Percentiles rank a stretch among this genome's conserved stretches.
These are phyloP conservation scores for Polychaeton citri DNA, from an alignment of 2,329 filamentous ascomycete genomes.

Conservation along the genomic window DNA sequence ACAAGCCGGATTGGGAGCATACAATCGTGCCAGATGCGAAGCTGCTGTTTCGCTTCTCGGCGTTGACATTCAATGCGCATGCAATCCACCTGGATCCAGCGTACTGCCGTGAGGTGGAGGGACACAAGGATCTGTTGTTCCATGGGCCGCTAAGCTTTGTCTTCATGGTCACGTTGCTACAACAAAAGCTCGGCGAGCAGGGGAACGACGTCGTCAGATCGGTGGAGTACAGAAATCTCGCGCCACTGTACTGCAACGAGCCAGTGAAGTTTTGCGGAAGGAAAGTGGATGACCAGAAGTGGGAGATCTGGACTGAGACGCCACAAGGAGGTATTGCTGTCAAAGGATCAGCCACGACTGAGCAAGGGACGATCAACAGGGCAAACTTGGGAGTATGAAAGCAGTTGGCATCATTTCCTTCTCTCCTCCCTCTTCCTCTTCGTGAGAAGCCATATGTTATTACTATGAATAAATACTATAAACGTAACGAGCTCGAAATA, in stretches of 20 bases:
- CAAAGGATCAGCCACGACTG: conserved; percentile 26
- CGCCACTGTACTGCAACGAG: conserved; percentile 66
- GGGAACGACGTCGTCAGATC: conserved; percentile 32
- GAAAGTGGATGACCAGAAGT: conserved; percentile 27
- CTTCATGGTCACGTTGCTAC: conserved; percentile 58
- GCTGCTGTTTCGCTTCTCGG: conserved; percentile 81
- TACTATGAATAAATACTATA: no score
- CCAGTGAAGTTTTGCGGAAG: conserved; percentile 56
- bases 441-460: no score
- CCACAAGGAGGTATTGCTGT: conserved; percentile 30
- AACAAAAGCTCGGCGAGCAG: conserved; percentile 34
- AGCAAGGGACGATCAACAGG: conserved; percentile 2
- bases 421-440: no score
- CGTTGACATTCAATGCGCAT: conserved; percentile 85
- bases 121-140: conserved; percentile 61
- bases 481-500: no score
- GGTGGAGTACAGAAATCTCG: conserved; percentile 69
- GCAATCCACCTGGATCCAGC: conserved; percentile 69
- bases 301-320: conserved; percentile 28
- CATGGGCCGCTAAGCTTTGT: conserved; percentile 75
- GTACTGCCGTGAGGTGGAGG: conserved; percentile 59
- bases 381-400: neutral
- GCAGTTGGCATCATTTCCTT: no score
- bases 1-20: conserved; percentile 42
- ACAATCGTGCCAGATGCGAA: conserved; percentile 51